Base-by-base conservation (phyloP, 139 green algal genomes). In the Chlamydomonas sphaeroides region DNA sequence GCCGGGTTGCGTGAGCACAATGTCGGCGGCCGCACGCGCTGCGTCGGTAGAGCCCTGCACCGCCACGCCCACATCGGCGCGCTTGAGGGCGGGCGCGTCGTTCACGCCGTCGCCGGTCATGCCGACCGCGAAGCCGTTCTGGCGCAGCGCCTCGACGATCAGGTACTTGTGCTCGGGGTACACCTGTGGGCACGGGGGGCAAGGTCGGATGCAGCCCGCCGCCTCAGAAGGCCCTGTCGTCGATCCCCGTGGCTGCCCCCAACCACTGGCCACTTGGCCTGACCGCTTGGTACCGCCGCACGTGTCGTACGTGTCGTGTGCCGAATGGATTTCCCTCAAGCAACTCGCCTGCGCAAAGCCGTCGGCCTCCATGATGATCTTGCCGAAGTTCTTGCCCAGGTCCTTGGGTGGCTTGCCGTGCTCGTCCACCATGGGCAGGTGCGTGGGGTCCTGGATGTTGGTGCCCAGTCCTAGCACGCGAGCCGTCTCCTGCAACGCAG, bases 81-180 rank as follows among this genome's bases (percentile, higher is more conserved):
- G 94, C 89, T 98, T 98, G n/a, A 98, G 89, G 2, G 95, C 95
- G 38, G 95, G 95, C 6, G 95, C 95, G 70, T 98, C 95, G 83
- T 98, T 98, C 38, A 98, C 95, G 56, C 93, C 93, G 68, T 96
- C 93, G 33, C 93, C 93, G 18, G 93, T 95, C 93, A 95, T 95
- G 51, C 89, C 91, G 35, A 93, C 81, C n/a, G 89, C 91, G 84
- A 94, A 94, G 79, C 93, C 93, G 59, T 79, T 85, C 79, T 86
- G 81, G 49, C 81, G 81, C 32, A 95, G 88, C n/a, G 76, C 69
- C 88, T 96, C 91, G 28, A 97, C 93, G 48, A 97, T 94, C n/a
- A 94, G 84, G 86, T 89, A 95, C 88, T 96, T 96, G 89, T 97
- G 93, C 85, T 95, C 89, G 15, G 93, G 93, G 87, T 78, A 92